A percentile compares a stretch with the other conserved stretches of the same genome.
Evolutionary conservation across 345 rosid species (phyloP).

Genomic region (Erucastrum elatum): DNA sequence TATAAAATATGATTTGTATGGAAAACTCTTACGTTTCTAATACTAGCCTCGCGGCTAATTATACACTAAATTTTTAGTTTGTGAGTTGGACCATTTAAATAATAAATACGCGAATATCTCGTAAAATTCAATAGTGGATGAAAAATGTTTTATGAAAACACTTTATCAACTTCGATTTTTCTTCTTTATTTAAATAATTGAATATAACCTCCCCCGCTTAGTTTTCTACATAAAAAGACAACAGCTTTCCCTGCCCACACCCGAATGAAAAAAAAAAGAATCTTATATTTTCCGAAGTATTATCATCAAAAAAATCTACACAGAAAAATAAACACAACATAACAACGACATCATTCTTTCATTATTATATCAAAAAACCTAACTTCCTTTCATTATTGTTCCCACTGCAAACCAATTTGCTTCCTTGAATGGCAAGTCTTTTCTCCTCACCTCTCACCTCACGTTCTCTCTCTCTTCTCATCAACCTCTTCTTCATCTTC

Average conservation of each 20-base stretch:
- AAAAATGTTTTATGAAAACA: neutral
- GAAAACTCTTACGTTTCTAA: neutral
- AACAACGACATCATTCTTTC: neutral
- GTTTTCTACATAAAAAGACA: conserved; percentile 34
- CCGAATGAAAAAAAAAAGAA: conserved; percentile 11
- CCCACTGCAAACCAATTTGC: conserved; percentile 18
- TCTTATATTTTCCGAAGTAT: conserved; percentile 9
- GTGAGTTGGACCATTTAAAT: conserved; percentile 20
- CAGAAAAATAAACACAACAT: neutral
- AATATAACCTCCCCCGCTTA: conserved; percentile 44
- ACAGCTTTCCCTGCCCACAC: conserved; percentile 21
- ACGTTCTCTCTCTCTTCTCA: conserved; percentile 32
- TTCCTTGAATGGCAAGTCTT: conserved; percentile 36
- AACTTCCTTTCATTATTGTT: conserved; percentile 22
- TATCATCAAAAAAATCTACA: neutral
- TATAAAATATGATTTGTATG: neutral
- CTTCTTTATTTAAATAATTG: conserved; percentile 26
- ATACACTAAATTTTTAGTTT: conserved; percentile 19
- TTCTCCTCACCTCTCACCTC: conserved; percentile 33
- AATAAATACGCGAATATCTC: conserved; percentile 17
- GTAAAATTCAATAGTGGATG: conserved; percentile 24
- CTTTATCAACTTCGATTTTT: conserved; percentile 38
- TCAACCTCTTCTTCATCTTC: conserved; percentile 41
- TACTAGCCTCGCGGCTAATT: neutral
- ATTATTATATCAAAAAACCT: conserved; percentile 38